phyloP scores from a whole-genome alignment of 106 monocot genomes.

The Platanthera guangdongensis region DNA sequence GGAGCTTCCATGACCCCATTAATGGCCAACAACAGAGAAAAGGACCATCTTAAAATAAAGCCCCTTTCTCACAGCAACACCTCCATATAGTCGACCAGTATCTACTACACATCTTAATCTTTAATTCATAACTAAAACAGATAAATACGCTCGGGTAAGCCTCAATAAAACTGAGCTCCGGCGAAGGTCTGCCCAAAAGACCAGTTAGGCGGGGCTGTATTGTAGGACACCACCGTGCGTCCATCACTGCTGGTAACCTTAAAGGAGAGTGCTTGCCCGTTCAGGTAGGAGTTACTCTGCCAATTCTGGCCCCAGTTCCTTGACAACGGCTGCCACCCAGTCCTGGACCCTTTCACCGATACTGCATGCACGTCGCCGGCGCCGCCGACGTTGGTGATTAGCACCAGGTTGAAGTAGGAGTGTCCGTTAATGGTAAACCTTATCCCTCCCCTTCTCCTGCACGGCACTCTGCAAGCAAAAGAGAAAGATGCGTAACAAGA shows the following conservation, averaged over 20 bases:
- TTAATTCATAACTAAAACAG: neutral
- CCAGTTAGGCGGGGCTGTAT: constrained; percentile 45
- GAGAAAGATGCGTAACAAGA: neutral
- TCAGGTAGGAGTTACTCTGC: constrained; percentile 41
- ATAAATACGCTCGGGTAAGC: neutral
- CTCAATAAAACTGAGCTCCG: constrained; percentile 38
- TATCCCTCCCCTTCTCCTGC: constrained; percentile 49
- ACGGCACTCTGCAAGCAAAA: constrained; percentile 31
- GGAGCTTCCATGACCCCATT: neutral
- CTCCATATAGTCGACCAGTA: neutral
- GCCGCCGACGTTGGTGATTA: constrained; percentile 52
- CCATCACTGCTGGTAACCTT: constrained; percentile 40
- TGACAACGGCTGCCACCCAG: constrained; percentile 56
- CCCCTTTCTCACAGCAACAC: neutral
- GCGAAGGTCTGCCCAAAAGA: constrained; percentile 55
- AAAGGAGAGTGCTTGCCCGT: constrained; percentile 46
- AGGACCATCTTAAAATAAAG: constrained; percentile 4
- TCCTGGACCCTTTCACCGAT: constrained; percentile 36
- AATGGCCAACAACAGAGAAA: neutral
- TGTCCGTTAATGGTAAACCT: constrained; percentile 63
- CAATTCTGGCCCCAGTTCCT: constrained; percentile 70
- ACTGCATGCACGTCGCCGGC: constrained; percentile 43
- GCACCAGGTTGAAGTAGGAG: constrained; percentile 62
- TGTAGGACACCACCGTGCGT: constrained; percentile 35
- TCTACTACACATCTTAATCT: neutral